Evolutionary conservation across 78 protist species (phyloP), one percentile per base, ranked within the genome.

Genomic region (Bodo saltans): DNA sequence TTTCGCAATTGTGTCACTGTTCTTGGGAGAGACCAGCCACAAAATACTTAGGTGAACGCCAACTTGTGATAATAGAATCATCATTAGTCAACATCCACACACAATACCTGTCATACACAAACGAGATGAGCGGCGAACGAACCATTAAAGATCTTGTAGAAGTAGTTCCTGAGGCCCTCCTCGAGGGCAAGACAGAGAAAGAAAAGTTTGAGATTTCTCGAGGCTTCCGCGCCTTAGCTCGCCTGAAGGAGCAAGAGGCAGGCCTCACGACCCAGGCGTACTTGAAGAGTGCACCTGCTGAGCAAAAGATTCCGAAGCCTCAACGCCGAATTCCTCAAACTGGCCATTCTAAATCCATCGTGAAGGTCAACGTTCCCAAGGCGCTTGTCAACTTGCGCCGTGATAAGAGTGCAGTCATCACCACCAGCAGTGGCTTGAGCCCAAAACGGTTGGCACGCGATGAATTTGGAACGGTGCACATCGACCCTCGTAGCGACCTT

Each of bases 201-300:
- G 81, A 11, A 3, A 32, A 29, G 40, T 28, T 37, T 38, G 81
- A 76, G 35, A 38, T 38, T 3, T 68, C 12, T 33, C 21, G 25
- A 27, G 81, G 81, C 39, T 39, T 42, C 81, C 67, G 81, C 1
- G 81, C 81, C 81, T 76, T 32, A 3, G 11, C 35, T 33, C 67
- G 81, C 29, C 69, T 76, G 30, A 76, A 76, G 41, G 69, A 4
- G 69, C 81, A 76, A 27, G 81, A 76, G 41, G 81, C 35, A 23
- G 42, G 25, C 37, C 69, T 76, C 72, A 3, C 42, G 11, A 1
- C 8, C 26, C 81, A 76, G 69, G 67, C 81, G 34, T 39, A 76
- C 53, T 38, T 76, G 53, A 33, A 76, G 34, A 76, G 42, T 2
- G 81, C 81, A 23, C 4, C 4, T 25, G 81, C 81, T 26, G 67